A percentile compares a stretch with the other conserved stretches of the same genome.
Evolutionary conservation across 257 asterid species (phyloP).

Genomic region (Fraxinus pennsylvanica): DNA sequence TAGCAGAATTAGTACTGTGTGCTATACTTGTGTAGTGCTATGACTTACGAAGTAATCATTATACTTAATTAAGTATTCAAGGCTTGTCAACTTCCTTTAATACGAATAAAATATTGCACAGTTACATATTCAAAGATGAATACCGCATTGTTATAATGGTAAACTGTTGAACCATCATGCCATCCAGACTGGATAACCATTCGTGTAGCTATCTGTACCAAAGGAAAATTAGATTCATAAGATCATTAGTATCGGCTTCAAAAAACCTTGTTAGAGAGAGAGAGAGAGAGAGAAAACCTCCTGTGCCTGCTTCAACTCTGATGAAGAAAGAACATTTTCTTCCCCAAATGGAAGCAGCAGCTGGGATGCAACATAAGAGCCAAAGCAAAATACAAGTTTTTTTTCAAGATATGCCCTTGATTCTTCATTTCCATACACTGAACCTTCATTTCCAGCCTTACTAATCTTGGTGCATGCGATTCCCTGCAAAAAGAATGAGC

Average conservation of each 20-base stretch:
- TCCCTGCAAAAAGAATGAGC: conserved; percentile 58
- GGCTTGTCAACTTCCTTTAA: neutral
- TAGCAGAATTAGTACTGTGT: neutral
- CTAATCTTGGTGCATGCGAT: conserved; percentile 92
- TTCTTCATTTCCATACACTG: conserved; percentile 70
- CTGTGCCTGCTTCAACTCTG: conserved; percentile 83
- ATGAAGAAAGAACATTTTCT: conserved; percentile 79
- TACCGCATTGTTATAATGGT: conserved; percentile 91
- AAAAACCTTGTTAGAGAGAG: neutral
- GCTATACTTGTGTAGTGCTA: neutral
- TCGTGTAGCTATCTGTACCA: conserved; percentile 82
- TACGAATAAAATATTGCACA: conserved; percentile 6
- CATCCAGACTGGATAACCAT: conserved; percentile 98
- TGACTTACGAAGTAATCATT: neutral
- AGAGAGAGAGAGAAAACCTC: conserved; percentile 57
- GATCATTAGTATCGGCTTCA: neutral
- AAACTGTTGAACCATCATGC: conserved; percentile 86
- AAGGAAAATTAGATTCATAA: conserved; percentile 26
- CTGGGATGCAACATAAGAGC: conserved; percentile 88
- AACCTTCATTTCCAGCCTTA: conserved; percentile 67
- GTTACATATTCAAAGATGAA: conserved; percentile 24
- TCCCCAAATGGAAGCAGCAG: conserved; percentile 92
- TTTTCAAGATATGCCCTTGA: conserved; percentile 88
- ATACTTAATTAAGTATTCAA: neutral
- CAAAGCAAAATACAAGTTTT: conserved; percentile 93